Base-by-base conservation (phyloP, 192 early-diverging fungal species). In the Linnemannia hyalina region DNA sequence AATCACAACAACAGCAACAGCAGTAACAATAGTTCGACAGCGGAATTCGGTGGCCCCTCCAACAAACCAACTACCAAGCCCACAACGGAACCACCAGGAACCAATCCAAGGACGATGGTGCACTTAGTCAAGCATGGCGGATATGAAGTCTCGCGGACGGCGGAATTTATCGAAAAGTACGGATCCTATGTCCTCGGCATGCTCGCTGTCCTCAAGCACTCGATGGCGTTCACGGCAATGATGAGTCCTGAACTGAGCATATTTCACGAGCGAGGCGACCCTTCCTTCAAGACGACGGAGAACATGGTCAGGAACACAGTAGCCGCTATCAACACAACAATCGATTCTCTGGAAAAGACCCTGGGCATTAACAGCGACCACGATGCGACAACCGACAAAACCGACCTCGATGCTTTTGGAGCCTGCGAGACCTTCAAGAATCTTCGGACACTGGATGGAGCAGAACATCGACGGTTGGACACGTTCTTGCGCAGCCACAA, bases 401-500 rank as follows among this genome's bases (percentile, higher is more conserved):
- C 38, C 9, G 26, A 26, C 10, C 0, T 13, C 9, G 29, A 65
- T 32, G 29, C 60, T 32, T 9, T 10, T 32, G 60, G 26, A 11
- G 60, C 60, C 6, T 5, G 29, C n/a, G 29, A 65, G 11, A 32
- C 60, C 0, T 73, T 73, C 52, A 80, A 80, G 52, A 29, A 71
- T 0, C 29, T 83, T 29, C 68, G 78, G 2, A 68, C 65, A 10
- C 68, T 83, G 3, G 82, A 75, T 6, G 82, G 82, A 6, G 72
- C 82, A 16, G 76, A 78, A 18, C 68, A 79, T 26, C 71, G 82
- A 13, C 76, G 63, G 1, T 47, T 83, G 38, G 72, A 68, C 10
- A 70, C 60, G 5, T 83, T 75, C 26, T 35, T 83, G 20, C 55
- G 63, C 6, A 70, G 70, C 32, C 69, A 69, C 65, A 77, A 79